Conservation (phyloP, 2,329 filamentous ascomycete species). For the Colletotrichum magnum region DNA sequence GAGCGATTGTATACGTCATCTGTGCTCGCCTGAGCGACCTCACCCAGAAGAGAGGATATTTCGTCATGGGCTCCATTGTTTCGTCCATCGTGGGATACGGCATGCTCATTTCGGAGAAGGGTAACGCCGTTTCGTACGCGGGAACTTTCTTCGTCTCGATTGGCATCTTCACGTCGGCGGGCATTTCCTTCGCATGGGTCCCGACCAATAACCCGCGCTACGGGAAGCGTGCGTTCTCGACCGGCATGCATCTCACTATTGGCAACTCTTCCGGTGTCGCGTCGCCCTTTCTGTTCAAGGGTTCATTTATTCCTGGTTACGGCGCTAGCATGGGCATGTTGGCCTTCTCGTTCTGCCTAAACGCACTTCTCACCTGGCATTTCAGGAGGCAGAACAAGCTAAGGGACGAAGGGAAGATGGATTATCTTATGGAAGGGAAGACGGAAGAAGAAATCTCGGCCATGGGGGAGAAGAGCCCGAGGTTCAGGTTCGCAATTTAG, state of each 20-base stretch:
- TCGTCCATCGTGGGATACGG: conserved; percentile 28
- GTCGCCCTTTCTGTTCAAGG: conserved; percentile 69
- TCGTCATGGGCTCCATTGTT: conserved; percentile 20
- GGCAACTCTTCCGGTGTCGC: conserved; percentile 68
- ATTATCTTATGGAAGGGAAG: conserved; percentile 57
- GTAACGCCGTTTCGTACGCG: conserved; percentile 2
- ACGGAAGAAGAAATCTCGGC: conserved; percentile 57
- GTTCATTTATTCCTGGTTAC: conserved; percentile 64
- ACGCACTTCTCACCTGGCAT: conserved; percentile 46
- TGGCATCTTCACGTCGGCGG: conserved; percentile 34
- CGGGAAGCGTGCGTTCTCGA: conserved; percentile 39
- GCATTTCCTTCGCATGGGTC: conserved; percentile 40
- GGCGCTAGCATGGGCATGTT: conserved; percentile 66
- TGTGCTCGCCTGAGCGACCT: conserved; percentile 66
- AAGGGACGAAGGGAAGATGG: conserved; percentile 53
- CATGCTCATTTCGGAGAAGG: conserved; percentile 25
- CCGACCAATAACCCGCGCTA: conserved; percentile 37
- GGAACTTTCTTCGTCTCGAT: conserved; percentile 69
- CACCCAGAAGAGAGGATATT: conserved; percentile 44
- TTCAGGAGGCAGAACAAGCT: conserved; percentile 53
- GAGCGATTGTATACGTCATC: conserved; percentile 72
- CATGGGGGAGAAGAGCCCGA: conserved; percentile 57
- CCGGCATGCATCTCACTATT: conserved; percentile 37
- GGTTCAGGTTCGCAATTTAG: conserved; percentile 46
- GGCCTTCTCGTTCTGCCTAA: conserved; percentile 48